phyloP scores from a whole-genome alignment of 2,329 filamentous ascomycete genomes.

The Xylaria sp. region DNA sequence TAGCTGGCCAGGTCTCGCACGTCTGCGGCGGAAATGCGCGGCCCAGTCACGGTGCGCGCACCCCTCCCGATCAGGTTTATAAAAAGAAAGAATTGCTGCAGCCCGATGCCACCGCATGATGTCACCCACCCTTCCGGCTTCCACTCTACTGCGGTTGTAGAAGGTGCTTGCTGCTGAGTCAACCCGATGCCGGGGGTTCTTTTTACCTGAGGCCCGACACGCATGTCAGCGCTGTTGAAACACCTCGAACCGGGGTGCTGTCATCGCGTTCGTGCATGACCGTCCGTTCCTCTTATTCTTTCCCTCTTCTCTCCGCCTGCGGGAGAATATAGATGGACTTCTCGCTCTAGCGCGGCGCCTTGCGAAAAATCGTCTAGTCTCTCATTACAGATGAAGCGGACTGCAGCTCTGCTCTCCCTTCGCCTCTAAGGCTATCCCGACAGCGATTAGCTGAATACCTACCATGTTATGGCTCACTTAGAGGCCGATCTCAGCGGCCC shows the following conservation, averaged over 20 bases:
- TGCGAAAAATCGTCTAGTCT: conserved; percentile 4
- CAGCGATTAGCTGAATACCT: not conserved
- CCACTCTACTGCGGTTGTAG: too few species aligned
- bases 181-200: conserved; percentile 4
- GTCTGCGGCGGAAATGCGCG: not conserved
- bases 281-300: too few species aligned
- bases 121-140: conserved; percentile 22
- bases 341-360: conserved; percentile 15
- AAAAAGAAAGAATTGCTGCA: conserved; percentile 20
- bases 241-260: conserved; percentile 11
- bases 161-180: conserved; percentile 26
- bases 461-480: conserved; percentile 10
- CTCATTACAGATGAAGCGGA: conserved; percentile 3
- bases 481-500: conserved; percentile 20
- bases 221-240: conserved; percentile 21
- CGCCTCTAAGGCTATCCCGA: not conserved
- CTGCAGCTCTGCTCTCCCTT: not conserved
- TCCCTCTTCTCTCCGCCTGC: not conserved
- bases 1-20: not conserved
- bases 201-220: conserved; percentile 12
- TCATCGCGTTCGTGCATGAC: not conserved
- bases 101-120: conserved; percentile 16
- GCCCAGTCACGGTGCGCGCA: not conserved
- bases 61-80: conserved; percentile 10
- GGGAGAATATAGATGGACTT: conserved; percentile 22